Evolutionary conservation across 192 early-diverging fungal species (phyloP).

Genomic region (Phycomyces nitens): DNA sequence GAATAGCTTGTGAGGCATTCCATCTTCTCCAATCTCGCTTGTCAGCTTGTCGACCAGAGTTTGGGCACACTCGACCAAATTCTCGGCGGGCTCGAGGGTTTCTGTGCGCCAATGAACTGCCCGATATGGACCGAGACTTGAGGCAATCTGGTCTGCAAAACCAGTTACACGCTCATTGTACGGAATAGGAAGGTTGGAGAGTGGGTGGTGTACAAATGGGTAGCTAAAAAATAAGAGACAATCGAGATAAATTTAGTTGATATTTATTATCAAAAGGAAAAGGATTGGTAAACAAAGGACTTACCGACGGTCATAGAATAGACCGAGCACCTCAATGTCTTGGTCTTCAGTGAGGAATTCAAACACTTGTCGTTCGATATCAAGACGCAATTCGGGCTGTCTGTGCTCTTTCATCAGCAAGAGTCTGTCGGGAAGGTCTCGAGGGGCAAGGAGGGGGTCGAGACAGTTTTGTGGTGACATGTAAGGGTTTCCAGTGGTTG

Average conservation of each 20-base stretch:
- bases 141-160: slow-evolving; percentile 10
- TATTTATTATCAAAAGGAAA: not conserved
- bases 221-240: slow-evolving; percentile 17
- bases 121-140: slow-evolving; percentile 15
- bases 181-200: slow-evolving; percentile 6
- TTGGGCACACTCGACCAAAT: slow-evolving; percentile 24
- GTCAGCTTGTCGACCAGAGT: slow-evolving; percentile 7
- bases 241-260: not conserved
- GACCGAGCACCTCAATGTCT: slow-evolving; percentile 25
- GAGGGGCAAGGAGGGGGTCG: not conserved
- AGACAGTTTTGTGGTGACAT: not conserved
- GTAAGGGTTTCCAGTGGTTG: not conserved
- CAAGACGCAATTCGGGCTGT: not conserved
- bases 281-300: not conserved
- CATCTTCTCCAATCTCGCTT: not conserved
- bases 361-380: not conserved
- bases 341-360: slow-evolving; percentile 1
- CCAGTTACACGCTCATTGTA: slow-evolving; percentile 21
- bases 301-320: slow-evolving; percentile 35
- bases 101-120: slow-evolving; percentile 42
- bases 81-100: not conserved
- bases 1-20: slow-evolving; percentile 20
- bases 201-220: slow-evolving; percentile 20
- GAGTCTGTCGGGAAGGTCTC: not conserved
- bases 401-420: not conserved